Evolutionary conservation across 306 rosid genomes (phyloP).

Genomic region (Pueraria montana): DNA sequence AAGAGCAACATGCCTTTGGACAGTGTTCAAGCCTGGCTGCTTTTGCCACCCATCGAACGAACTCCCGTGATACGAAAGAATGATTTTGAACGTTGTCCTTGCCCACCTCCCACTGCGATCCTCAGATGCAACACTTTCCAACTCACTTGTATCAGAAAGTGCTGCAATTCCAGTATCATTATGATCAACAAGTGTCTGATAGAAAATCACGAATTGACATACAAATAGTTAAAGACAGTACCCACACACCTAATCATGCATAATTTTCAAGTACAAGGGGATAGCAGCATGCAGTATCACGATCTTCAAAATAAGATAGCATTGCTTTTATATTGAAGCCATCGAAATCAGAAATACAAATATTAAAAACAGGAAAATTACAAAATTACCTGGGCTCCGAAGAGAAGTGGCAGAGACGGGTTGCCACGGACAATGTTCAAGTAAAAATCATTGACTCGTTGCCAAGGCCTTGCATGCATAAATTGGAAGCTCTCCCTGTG

Average conservation of each 20-base stretch:
- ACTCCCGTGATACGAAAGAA: slow-evolving; percentile 79
- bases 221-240: slow-evolving; percentile 25
- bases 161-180: slow-evolving; percentile 58
- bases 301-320: not conserved
- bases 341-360: not conserved
- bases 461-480: slow-evolving; percentile 86
- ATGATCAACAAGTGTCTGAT: slow-evolving; percentile 59
- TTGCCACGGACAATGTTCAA: slow-evolving; percentile 60
- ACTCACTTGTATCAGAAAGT: slow-evolving; percentile 52
- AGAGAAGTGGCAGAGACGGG: slow-evolving; percentile 58
- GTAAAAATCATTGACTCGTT: slow-evolving; percentile 73
- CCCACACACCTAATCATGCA: not conserved
- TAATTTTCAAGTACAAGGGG: too few relatives aligned
- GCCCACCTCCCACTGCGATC: slow-evolving; percentile 89
- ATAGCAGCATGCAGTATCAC: too few relatives aligned
- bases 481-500: slow-evolving; percentile 76
- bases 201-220: slow-evolving; percentile 40
- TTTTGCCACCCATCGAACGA: slow-evolving; percentile 98
- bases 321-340: too few relatives aligned
- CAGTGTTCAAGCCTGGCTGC: slow-evolving; percentile 90
- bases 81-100: slow-evolving; percentile 76
- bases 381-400: slow-evolving; percentile 57
- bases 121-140: slow-evolving; percentile 54
- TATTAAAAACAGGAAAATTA: not conserved
- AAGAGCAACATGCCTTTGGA: slow-evolving; percentile 74